Evolutionary conservation across 306 rosid species (phyloP), one percentile per base, ranked within the genome.

Genomic region (Alnus glutinosa): DNA sequence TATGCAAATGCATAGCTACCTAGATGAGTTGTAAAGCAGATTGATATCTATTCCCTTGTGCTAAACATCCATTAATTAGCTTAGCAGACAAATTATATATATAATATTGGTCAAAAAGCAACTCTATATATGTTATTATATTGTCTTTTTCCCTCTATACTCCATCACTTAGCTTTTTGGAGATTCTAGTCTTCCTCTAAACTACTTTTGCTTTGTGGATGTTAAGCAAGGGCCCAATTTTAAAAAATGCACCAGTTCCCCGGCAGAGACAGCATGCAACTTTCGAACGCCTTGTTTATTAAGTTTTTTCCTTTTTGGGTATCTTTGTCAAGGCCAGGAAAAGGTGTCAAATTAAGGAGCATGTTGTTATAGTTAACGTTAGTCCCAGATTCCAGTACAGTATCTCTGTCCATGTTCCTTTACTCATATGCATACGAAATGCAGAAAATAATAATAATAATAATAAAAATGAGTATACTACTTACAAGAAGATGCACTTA

Each of bases 221-320:
- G 87, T 73, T 84, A 76, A 80, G 82, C 77, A 71, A 81, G 55
- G 76, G 81, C 85, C 84, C 89, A 75, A 57, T 83, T 85, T 83
- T 63, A 74, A 77, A 78, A 74, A 77, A 78, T 84, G 88, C 87
- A 78, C 86, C 79, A 84, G 91, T 78, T 86, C 84, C 89, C 83
- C 67, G 54, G 80, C 90, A 83, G 75, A 77, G 46, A 42, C 46
- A 42, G 37, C 74, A 78, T 76, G 78, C 79, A 71, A 74, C 77
- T 3, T 50, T 32, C 16, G 28, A 74, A 80, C 77, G 82, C 81
- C 70, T 19, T 84, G 13, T 0, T n/a, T 32, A 50, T 78, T 46
- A 9, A 16, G 13, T 46, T 49, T 51, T 50, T 71, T 58, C 84
- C 69, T 63, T 72, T 81, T 58, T 75, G 71, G 80, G 76, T 73